Percentiles rank a stretch among this genome's conserved stretches.
Evolutionary conservation across 1,139 yeast species (phyloP).

Genomic region (Debaryomycetaceae sp.): DNA sequence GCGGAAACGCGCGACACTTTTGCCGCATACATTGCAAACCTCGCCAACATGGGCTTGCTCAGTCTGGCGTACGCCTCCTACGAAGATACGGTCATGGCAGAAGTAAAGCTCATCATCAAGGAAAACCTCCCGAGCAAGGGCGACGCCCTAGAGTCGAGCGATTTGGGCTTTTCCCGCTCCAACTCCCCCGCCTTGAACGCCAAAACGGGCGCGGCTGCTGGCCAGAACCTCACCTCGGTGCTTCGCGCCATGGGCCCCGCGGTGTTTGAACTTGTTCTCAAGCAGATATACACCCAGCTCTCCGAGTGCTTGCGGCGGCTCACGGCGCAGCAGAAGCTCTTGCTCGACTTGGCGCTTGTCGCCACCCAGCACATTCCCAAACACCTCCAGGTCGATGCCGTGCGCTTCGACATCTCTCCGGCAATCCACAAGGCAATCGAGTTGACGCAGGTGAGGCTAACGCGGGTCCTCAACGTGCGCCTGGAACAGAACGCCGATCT

Average conservation of each 20-base stretch:
- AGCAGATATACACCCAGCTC: slow-evolving; percentile 48
- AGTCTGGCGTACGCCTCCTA: slow-evolving; percentile 54
- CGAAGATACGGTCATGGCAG: slow-evolving; percentile 57
- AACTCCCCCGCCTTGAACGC: slow-evolving; percentile 19
- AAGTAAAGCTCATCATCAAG: slow-evolving; percentile 65
- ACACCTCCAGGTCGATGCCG: slow-evolving; percentile 31
- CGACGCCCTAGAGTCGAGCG: slow-evolving; percentile 3
- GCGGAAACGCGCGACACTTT: slow-evolving; percentile 29
- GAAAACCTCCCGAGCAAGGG: slow-evolving; percentile 41
- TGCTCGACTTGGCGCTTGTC: slow-evolving; percentile 61
- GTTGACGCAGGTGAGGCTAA: slow-evolving; percentile 64
- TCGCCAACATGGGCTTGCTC: slow-evolving; percentile 54
- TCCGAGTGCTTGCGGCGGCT: slow-evolving; percentile 68
- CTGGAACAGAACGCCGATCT: slow-evolving; percentile 58
- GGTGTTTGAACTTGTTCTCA: slow-evolving; percentile 67
- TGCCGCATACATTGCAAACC: slow-evolving; percentile 37
- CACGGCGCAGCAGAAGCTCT: slow-evolving; percentile 65
- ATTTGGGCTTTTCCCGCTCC: slow-evolving; percentile 18
- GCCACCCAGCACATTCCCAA: slow-evolving; percentile 12
- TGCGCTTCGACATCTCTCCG: slow-evolving; percentile 55
- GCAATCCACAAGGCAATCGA: slow-evolving; percentile 59
- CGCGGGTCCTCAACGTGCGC: slow-evolving; percentile 70
- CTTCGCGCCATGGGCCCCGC: slow-evolving; percentile 56
- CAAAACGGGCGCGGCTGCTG: slow-evolving; percentile 12
- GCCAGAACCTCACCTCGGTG: slow-evolving; percentile 26